Evolutionary conservation across 2,329 filamentous ascomycete species (phyloP), one percentile per base, ranked within the genome.

Genomic region (Parastagonospora nodorum): DNA sequence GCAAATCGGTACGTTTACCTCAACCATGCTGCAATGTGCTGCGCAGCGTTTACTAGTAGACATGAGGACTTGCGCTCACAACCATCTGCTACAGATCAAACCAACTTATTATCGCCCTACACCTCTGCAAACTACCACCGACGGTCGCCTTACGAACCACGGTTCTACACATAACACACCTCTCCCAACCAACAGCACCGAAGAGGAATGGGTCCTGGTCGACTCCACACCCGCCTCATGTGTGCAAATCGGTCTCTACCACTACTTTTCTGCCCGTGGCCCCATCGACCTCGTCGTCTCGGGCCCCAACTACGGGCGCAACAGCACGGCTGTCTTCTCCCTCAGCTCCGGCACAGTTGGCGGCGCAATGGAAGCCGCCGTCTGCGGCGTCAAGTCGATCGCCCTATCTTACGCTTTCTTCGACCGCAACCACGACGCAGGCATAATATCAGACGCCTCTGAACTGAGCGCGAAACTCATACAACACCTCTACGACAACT

Each of bases 381-480:
- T 79, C 1, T 80, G 78, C 53, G 77, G 77, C 19, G 63, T 71
- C 33, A 73, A 73, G 63, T 82, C 90, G 10, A 88, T 99, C 58
- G 94, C 94, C 0, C 76, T 99, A 35, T 91, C 86, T 42, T 99
- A 91, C 72, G 94, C 93, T 16, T 97, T 97, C 76, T 94, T 92
- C 75, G 85, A 86, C 49, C 83, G 87, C 51, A 89, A 90, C 69
- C 92, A 97, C 73, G 89, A 96, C 63, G 87, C 89, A 1, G 80
- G 82, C 19, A 86, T 96, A 60, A 93, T 97, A 51, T 83, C 84
- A 29, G 89, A 85, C 42, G 92, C 91, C 2, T 90, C 87, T 32
- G 78, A 83, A 38, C 86, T 93, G 62, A 85, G 87, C 19, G 87
- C 94, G 19, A 83, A 82, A 57, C 80, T 97, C 19, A 87, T 96